Evolutionary conservation across 768 basidiomycete genomes (phyloP).

Genomic region (Imleria badia): DNA sequence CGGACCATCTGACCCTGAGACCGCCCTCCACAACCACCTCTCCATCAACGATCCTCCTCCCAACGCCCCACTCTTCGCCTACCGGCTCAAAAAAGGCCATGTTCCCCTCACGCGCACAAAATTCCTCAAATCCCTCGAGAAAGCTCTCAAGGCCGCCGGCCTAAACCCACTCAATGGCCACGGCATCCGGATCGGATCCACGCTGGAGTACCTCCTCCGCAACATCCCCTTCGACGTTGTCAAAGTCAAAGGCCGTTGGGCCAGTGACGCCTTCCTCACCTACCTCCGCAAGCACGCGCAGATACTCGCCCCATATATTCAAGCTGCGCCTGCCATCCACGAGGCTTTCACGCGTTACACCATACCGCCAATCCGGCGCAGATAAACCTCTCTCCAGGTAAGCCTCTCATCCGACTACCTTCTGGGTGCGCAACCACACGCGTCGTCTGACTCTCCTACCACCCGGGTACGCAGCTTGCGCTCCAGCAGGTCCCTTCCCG

Average conservation of each 20-base stretch:
- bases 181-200: slow-evolving; percentile 22
- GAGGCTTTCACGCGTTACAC: too few relatives aligned
- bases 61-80: background rate
- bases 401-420: too few relatives aligned
- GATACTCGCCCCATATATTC: slow-evolving; percentile 32
- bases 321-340: too few relatives aligned
- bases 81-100: background rate
- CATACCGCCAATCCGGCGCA: too few relatives aligned
- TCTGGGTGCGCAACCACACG: too few relatives aligned
- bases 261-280: slow-evolving; percentile 31
- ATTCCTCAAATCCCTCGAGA: background rate
- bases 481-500: too few relatives aligned
- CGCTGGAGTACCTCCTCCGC: slow-evolving; percentile 37
- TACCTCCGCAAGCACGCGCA: slow-evolving; percentile 29
- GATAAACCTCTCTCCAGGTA: too few relatives aligned
- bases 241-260: slow-evolving; percentile 39
- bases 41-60: background rate
- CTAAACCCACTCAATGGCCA: too few relatives aligned
- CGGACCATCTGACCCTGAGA: too few relatives aligned
- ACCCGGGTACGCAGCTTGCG: too few relatives aligned
- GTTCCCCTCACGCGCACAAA: background rate
- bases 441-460: too few relatives aligned
- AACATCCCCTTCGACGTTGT: slow-evolving; percentile 38
- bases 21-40: background rate
- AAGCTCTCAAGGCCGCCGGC: too few relatives aligned